Conservation (phyloP, 139 green algal species). For the Chlamydomonas incerta region DNA sequence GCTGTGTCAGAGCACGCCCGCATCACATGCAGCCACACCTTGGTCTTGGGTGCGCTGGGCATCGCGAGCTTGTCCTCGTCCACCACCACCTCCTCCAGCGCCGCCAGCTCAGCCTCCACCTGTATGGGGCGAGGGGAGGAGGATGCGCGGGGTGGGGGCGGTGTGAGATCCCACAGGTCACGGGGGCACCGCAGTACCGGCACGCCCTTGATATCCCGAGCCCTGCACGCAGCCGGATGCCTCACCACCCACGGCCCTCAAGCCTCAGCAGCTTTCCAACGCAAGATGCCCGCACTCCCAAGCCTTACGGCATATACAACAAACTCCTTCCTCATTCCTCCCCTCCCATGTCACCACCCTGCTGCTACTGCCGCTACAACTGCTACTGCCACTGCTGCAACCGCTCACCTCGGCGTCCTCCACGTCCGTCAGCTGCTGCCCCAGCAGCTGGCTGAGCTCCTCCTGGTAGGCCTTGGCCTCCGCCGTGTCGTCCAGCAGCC, state of each 20-base stretch:
- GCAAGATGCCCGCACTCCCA: too few relatives aligned
- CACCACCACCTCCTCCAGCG: conserved; percentile 58
- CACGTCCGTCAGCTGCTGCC: conserved; percentile 20
- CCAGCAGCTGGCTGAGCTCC: conserved; percentile 53
- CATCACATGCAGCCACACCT: too few relatives aligned
- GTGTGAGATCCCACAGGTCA: background rate
- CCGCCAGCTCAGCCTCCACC: conserved; percentile 59
- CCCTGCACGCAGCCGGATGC: too few relatives aligned
- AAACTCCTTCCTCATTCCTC: too few relatives aligned
- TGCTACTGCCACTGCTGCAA: background rate
- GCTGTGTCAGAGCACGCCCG: too few relatives aligned
- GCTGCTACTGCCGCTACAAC: background rate
- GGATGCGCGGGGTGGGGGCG: background rate
- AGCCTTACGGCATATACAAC: too few relatives aligned
- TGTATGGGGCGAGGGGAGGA: background rate
- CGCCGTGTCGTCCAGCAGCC: conserved; percentile 82
- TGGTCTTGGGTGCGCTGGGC: conserved; percentile 40
- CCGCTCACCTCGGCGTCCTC: conserved; percentile 44
- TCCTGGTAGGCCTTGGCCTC: conserved; percentile 85
- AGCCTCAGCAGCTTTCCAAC: too few relatives aligned
- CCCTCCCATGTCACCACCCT: too few relatives aligned
- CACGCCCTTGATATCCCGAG: too few relatives aligned
- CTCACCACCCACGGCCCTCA: too few relatives aligned
- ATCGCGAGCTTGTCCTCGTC: conserved; percentile 49
- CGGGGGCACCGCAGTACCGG: too few relatives aligned